phyloP scores from a whole-genome alignment of 2,329 filamentous ascomycete species.

The Parafenestella ontariensis region DNA sequence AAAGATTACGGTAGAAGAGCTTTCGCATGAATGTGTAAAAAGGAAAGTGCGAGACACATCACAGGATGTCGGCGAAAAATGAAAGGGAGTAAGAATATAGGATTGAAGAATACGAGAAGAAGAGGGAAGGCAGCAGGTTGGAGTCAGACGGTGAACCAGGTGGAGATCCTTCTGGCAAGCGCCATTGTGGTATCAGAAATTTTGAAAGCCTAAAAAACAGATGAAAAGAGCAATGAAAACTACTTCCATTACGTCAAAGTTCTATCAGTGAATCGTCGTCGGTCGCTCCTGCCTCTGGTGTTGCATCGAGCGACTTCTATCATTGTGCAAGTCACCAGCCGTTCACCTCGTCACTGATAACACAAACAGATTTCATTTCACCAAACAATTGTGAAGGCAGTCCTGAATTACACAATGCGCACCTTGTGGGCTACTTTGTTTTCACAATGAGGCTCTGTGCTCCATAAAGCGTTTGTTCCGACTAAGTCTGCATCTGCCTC shows the following conservation, averaged over 20 bases:
- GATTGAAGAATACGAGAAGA: background rate
- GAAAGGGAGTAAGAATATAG: background rate
- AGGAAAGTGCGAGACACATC: background rate
- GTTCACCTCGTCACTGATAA: background rate
- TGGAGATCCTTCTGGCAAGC: background rate
- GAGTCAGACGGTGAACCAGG: background rate
- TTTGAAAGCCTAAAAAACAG: background rate
- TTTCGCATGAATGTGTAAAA: background rate
- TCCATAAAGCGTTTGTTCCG: background rate
- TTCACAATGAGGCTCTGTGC: background rate
- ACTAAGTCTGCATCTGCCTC: background rate
- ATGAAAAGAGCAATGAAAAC: background rate
- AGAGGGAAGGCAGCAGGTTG: background rate
- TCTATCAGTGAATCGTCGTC: background rate
- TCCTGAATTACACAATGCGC: background rate
- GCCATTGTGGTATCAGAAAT: background rate
- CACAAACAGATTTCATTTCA: background rate
- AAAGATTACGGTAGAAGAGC: background rate
- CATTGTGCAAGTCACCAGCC: background rate
- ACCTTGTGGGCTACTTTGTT: background rate
- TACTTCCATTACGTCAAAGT: background rate
- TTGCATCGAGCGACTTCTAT: background rate
- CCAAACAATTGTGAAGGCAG: background rate
- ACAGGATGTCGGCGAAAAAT: background rate
- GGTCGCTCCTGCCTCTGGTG: background rate